phyloP scores from a whole-genome alignment of 106 monocot genomes.

The Acorus calamus region DNA sequence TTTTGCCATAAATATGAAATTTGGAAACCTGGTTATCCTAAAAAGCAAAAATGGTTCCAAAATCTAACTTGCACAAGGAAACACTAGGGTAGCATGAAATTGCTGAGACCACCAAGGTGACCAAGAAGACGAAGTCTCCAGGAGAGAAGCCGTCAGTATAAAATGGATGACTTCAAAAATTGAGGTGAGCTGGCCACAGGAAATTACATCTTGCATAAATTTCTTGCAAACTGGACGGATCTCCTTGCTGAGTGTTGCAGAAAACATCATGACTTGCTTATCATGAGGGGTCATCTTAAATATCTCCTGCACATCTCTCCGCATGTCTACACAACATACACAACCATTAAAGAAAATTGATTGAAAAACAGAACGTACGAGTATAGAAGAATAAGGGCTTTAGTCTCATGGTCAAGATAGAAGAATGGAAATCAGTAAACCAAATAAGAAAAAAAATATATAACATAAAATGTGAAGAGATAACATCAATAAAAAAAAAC shows the following conservation, averaged over 20 bases:
- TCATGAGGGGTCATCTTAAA: constrained; percentile 99
- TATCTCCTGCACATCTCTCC: constrained; percentile 98
- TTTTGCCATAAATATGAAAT: no score
- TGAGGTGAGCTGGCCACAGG: constrained; percentile 17
- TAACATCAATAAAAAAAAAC: neutral
- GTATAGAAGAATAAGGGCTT: no score
- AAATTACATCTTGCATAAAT: constrained; percentile 99
- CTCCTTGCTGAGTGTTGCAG: constrained; percentile 99
- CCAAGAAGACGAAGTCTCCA: neutral
- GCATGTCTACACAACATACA: constrained; percentile 74
- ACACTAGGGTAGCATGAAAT: no score
- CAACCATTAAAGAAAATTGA: constrained; percentile 7
- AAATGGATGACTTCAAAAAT: constrained; percentile 14
- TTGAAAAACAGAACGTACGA: no score
- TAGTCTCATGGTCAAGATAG: neutral
- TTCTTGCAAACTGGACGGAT: constrained; percentile 98
- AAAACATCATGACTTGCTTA: constrained; percentile 99
- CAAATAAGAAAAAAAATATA: neutral
- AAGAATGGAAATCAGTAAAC: constrained; percentile 1
- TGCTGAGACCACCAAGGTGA: constrained; percentile 1
- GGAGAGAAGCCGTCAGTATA: neutral
- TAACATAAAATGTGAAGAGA: neutral
- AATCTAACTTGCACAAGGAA: no score
- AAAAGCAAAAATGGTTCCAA: no score
- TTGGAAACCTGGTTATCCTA: no score